A percentile compares a stretch with the other conserved stretches of the same genome.
Evolutionary conservation across 2,329 filamentous ascomycete species (phyloP).

Genomic region (Paecilomyces dactylethromorphus): DNA sequence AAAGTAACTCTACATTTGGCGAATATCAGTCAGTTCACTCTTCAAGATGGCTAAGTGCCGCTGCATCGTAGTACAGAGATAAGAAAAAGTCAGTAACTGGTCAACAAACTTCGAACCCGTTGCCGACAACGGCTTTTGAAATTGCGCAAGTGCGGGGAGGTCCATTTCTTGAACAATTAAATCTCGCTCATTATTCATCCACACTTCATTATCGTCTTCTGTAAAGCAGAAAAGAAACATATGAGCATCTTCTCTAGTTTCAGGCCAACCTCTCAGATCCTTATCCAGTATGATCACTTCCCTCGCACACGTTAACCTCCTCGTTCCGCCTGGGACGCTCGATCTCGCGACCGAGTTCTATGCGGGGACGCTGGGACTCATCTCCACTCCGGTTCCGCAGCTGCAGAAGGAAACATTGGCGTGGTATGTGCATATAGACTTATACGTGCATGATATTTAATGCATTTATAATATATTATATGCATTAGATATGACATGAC

Average conservation of each 20-base stretch:
- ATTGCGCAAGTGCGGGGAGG: not conserved
- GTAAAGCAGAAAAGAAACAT: not conserved
- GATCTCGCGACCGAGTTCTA: slow-evolving; percentile 50
- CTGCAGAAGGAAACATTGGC: slow-evolving; percentile 46
- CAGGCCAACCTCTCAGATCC: not conserved
- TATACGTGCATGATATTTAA: not conserved
- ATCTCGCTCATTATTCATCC: not conserved
- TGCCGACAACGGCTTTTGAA: not conserved
- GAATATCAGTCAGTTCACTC: not conserved
- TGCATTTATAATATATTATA: not conserved
- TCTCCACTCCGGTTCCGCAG: slow-evolving; percentile 45
- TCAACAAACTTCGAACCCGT: not conserved
- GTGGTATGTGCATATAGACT: slow-evolving; percentile 39
- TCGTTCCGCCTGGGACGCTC: slow-evolving; percentile 50
- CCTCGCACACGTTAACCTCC: slow-evolving; percentile 53
- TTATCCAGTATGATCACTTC: slow-evolving; percentile 42
- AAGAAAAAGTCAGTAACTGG: too few relatives aligned
- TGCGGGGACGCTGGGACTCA: slow-evolving; percentile 49
- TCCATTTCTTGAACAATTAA: not conserved
- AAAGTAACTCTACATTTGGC: too few relatives aligned
- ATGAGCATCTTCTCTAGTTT: not conserved
- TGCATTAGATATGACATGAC: not conserved
- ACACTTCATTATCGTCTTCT: not conserved
- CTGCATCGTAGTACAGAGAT: too few relatives aligned
- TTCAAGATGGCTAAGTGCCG: not conserved